A percentile compares a stretch with the other conserved stretches of the same genome.
Evolutionary conservation across 352 stramenopile genomes (phyloP).

Genomic region (Aphanomyces cochlioides): DNA sequence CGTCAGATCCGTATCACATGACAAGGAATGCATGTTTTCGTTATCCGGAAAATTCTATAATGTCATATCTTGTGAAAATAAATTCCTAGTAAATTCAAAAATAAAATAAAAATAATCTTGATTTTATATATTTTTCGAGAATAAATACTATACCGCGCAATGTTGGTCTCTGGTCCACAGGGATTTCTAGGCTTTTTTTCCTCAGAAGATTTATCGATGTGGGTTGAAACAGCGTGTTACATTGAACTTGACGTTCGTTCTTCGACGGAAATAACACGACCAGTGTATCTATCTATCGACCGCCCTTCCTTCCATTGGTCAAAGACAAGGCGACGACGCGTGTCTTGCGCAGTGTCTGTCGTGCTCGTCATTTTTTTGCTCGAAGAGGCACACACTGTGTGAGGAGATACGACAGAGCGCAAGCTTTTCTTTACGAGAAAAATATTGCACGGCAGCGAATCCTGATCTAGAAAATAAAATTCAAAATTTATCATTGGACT

Average conservation of each 20-base stretch:
- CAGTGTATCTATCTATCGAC: slow-evolving; percentile 20
- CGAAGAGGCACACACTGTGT: no score
- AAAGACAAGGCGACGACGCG: no score
- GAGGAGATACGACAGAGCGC: no score
- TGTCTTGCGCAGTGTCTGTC: no score
- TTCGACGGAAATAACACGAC: background rate
- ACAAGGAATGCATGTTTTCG: background rate
- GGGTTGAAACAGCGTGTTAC: slow-evolving; percentile 10
- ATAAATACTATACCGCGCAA: background rate
- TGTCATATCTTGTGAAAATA: background rate
- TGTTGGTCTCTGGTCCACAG: no score
- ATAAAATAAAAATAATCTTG: background rate
- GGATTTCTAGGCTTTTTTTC: background rate
- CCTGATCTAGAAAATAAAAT: no score
- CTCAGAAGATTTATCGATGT: background rate
- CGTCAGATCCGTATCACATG: slow-evolving; percentile 4
- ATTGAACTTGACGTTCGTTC: slow-evolving; percentile 11
- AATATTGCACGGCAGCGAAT: no score
- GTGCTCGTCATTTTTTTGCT: no score
- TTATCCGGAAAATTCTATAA: slow-evolving; percentile 15
- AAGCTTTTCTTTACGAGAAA: no score
- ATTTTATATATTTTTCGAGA: background rate
- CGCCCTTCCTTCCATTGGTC: no score
- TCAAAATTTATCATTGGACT: no score
- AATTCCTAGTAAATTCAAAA: background rate